Base-by-base conservation (phyloP, 2,329 filamentous ascomycete species). In the Dactylonectria estremocensis region DNA sequence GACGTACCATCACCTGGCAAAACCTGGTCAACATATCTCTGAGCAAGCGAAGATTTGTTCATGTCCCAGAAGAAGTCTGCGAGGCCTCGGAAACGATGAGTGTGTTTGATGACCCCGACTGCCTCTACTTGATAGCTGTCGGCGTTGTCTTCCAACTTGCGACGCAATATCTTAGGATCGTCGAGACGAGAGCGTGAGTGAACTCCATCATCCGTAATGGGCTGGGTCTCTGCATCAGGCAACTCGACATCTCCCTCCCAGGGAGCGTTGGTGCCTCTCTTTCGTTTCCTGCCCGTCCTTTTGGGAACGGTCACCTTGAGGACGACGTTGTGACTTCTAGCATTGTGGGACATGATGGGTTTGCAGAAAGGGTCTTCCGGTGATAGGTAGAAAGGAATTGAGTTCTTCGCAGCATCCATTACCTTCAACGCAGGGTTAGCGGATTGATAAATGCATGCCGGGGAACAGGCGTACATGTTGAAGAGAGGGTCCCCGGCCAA, bases 51-150 rank as follows among this genome's bases (percentile, higher is more conserved):
- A 52, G 91, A 92, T 40, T 88, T 86, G 14, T 86, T 86, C 57
- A 92, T 90, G 22, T 93, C 90, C 81, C 92, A 95, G 76, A 97
- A 94, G 76, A 97, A 97, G 80, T 98, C 95, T 9, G 94, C 92
- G 71, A 97, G 86, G 87, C 91, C 91, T 78, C 95, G 89, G 80
- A 97, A 99, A 43, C 95, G 90, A 84, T 98, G 95, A 1, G 92
- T 96, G 72, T 93, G 90, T 62, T 91, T 89, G 68, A 98, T 88
- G 20, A 90, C 81, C 8, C 94, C 94, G 3, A 95, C 86, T 1
- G 91, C 86, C 72, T 95, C 90, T 33, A 94, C 86, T 5, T 86
- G 81, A 78, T 95, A 95, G 9, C 81, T 87, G 9, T 85, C 87
- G 1, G 85, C 82, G 77, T 95, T 96, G 77, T 97, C 94, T 71